Base-by-base conservation (phyloP, 768 basidiomycete genomes). In the Russula griseocarnosa region DNA sequence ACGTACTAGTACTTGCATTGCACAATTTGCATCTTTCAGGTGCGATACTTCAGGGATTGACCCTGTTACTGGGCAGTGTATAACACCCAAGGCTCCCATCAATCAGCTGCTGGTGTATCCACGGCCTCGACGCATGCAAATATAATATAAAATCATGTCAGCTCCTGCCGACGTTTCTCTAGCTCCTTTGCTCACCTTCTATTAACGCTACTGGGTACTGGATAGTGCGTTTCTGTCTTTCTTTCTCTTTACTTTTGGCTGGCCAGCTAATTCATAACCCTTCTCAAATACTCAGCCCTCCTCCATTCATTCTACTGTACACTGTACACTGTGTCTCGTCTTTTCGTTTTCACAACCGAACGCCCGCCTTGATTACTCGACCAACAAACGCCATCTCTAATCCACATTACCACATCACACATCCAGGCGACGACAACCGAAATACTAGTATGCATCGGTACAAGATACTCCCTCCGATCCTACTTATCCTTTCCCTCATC, bases 191-290 rank as follows among this genome's bases (percentile, higher is more conserved):
- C 50, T 51, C 61, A 42, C 38, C 24, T 52, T 5, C 1, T 5
- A 14, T 1, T 13, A 5, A 63, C 57, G 24, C n/a, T 47, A 42
- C 13, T n/a, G 10, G 62, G 57, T 63, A 59, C 62, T 59, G 52
- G 57, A 53, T 59, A 54, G 62, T 59, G 5, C 24, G 62, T 53
- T 40, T 32, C 42, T 16, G 10, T 11, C 42, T 40, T 9, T 11
- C 16, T 22, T 50, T 40, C 13, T 11, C 16, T 22, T 30, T 30
- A 16, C 24, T 38, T 14, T n/a, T 18, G 18, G 9, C 32, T 40
- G 3, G 52, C 20, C 59, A 47, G 52, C 20, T 63, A 47, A 30
- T 47, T 7, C 20, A 38, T 46, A 14, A 30, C n/a, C n/a, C 47
- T 44, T 20, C 11, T 18, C 30, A 32, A 32, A 13, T 36, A 11